Evolutionary conservation across 1,284 basidiomycete species (phyloP).

Genomic region (Sanguinoderma infundibulare): DNA sequence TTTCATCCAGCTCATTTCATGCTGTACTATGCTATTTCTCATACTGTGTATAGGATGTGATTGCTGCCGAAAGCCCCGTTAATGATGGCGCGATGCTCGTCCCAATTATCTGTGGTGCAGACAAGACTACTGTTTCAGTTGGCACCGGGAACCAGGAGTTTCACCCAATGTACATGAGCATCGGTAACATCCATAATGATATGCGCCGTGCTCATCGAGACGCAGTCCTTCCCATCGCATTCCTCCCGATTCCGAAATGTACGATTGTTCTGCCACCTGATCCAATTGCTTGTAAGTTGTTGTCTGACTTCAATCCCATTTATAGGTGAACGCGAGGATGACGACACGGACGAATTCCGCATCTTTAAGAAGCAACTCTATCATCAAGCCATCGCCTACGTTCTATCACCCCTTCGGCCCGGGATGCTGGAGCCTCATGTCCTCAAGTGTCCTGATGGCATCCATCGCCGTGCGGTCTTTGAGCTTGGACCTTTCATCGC

Average conservation of each 20-base stretch:
- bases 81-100: conserved; percentile 21
- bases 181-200: conserved; percentile 24
- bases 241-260: conserved; percentile 26
- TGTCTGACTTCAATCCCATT: neutral
- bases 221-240: conserved; percentile 14
- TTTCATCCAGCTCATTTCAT: too few species aligned
- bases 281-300: neutral
- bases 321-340: neutral
- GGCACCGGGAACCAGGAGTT: conserved; percentile 27
- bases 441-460: conserved; percentile 10
- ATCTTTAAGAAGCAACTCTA: conserved; percentile 16
- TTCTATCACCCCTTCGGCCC: conserved; percentile 3
- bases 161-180: conserved; percentile 26
- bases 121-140: conserved; percentile 31
- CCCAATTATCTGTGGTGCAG: conserved; percentile 23
- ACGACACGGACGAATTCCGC: conserved; percentile 4
- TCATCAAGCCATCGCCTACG: conserved; percentile 5
- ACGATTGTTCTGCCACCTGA: neutral
- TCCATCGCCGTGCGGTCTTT: conserved; percentile 14
- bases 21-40: too few species aligned
- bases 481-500: conserved; percentile 24
- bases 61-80: conserved; percentile 10
- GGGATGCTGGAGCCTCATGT: conserved; percentile 13
- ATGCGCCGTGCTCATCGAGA: conserved; percentile 19
- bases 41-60: conserved; percentile 14